phyloP scores from a whole-genome alignment of 2,329 filamentous ascomycete genomes.

The Colletotrichum lupini region DNA sequence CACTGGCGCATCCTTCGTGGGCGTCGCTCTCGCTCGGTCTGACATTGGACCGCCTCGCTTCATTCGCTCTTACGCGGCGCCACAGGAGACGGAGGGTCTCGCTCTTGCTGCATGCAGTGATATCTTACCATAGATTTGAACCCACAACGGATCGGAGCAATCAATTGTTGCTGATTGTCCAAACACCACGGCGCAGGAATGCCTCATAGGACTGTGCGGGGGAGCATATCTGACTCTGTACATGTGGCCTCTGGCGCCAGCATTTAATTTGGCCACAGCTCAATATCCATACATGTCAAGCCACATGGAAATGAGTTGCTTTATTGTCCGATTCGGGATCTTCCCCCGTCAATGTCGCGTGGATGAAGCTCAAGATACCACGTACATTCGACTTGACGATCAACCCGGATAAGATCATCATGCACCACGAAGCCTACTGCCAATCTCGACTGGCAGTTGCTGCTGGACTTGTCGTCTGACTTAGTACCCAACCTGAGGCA shows the following conservation, averaged over 20 bases:
- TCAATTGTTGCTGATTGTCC: background rate
- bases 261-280: background rate
- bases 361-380: background rate
- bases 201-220: too few relatives aligned
- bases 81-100: background rate
- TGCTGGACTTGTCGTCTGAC: too few relatives aligned
- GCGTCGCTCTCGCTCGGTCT: background rate
- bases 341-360: background rate
- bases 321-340: background rate
- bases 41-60: conserved; percentile 13
- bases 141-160: too few relatives aligned
- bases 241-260: background rate
- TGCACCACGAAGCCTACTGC: too few relatives aligned
- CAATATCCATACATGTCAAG: background rate
- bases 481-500: too few relatives aligned
- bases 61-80: background rate
- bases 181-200: too few relatives aligned
- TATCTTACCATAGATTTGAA: background rate
- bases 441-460: too few relatives aligned
- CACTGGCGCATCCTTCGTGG: background rate
- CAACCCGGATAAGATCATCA: too few relatives aligned
- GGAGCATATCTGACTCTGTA: background rate
- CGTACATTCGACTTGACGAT: too few relatives aligned
- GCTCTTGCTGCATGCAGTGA: background rate
- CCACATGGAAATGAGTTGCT: background rate